Evolutionary conservation across 371 early-diverging fungal species (phyloP).

Genomic region (Polyrhizophydium stewartii): DNA sequence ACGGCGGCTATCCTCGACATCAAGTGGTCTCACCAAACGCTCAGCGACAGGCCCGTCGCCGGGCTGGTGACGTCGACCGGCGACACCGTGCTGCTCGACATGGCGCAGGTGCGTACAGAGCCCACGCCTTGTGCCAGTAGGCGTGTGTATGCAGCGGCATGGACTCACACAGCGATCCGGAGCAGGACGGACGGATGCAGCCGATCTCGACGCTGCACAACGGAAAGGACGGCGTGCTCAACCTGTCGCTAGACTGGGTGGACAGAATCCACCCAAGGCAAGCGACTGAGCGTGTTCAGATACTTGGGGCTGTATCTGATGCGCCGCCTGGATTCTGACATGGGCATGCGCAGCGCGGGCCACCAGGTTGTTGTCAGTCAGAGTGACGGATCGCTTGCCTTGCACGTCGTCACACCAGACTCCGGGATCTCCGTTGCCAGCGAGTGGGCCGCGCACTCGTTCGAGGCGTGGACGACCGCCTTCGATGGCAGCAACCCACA

Average conservation of each 20-base stretch:
- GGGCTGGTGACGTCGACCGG: not conserved
- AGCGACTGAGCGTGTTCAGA: not conserved
- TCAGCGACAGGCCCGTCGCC: not conserved
- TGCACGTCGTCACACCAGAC: conserved; percentile 27
- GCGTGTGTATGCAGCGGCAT: not conserved
- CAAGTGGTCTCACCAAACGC: conserved; percentile 68
- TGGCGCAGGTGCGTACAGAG: conserved; percentile 59
- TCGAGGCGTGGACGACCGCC: conserved; percentile 89
- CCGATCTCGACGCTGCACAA: conserved; percentile 10
- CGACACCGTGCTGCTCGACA: conserved; percentile 9
- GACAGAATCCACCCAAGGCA: conserved; percentile 42
- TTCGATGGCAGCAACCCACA: conserved; percentile 74
- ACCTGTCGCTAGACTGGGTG: conserved; percentile 90
- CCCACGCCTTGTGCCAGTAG: conserved; percentile 44
- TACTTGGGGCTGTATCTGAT: not conserved
- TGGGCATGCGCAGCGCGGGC: not conserved
- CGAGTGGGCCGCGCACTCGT: conserved; percentile 72
- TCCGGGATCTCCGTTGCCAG: conserved; percentile 20
- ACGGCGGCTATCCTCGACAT: conserved; percentile 77
- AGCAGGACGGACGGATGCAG: not conserved
- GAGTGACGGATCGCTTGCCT: conserved; percentile 61
- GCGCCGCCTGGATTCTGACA: not conserved
- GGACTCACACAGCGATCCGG: not conserved
- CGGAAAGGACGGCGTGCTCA: conserved; percentile 52
- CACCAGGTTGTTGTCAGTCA: conserved; percentile 54